These are phyloP conservation scores for Neolecta irregularis DNA, from an alignment of 1,139 yeast species.

Conservation along the genomic window DNA sequence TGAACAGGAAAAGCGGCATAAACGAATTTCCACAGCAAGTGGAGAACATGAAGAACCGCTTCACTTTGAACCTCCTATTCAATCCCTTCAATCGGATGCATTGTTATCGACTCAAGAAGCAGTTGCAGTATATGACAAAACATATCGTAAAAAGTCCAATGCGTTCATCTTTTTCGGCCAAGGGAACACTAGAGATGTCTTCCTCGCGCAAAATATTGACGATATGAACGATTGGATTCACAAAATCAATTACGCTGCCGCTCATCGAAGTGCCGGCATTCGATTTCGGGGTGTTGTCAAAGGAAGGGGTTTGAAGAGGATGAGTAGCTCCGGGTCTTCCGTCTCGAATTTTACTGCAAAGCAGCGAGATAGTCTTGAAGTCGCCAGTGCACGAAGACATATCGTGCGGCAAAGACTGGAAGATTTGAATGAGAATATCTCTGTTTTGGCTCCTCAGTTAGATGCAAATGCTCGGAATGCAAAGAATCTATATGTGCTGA, in stretches of 20 bases:
- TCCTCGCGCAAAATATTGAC: constrained; percentile 22
- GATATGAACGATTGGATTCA: constrained; percentile 43
- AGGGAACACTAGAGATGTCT: constrained; percentile 26
- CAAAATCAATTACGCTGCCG: constrained; percentile 39
- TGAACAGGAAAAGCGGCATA: constrained; percentile 19
- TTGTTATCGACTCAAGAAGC: constrained; percentile 25
- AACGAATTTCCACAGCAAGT: too few relatives aligned
- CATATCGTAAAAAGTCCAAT: constrained; percentile 8
- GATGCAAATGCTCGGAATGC: constrained; percentile 27
- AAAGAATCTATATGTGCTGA: constrained; percentile 29
- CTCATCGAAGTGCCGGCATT: constrained; percentile 32
- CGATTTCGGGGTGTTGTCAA: constrained; percentile 10
- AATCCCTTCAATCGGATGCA: constrained; percentile 27
- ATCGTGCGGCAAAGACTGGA: constrained; percentile 16
- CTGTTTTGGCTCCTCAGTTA: constrained; percentile 25
- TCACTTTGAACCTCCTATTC: constrained; percentile 25
- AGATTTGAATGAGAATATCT: constrained; percentile 25
- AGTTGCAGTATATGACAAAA: constrained; percentile 23
- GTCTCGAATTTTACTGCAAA: too few relatives aligned
- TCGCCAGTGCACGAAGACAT: constrained; percentile 12
- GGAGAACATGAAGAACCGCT: constrained; percentile 11
- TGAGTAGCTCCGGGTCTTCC: too few relatives aligned
- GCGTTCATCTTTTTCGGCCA: constrained; percentile 22
- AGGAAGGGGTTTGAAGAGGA: too few relatives aligned
- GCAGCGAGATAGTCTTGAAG: too few relatives aligned